Conservation (phyloP, 352 stramenopile genomes). For the Thalassiosira hispida region DNA sequence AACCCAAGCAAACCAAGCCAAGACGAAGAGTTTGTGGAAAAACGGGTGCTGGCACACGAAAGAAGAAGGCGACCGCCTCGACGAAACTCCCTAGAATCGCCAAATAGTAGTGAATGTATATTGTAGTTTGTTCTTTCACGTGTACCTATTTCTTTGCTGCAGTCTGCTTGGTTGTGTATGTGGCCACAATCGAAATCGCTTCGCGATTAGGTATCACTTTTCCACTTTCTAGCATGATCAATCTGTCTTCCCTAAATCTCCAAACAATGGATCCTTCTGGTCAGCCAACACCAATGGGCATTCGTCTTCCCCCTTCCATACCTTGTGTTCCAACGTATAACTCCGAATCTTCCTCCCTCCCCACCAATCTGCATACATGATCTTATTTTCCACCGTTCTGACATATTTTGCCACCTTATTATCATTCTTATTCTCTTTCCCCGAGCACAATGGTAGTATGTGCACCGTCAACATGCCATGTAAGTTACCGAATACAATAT, state of each 20-base stretch:
- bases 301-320: conserved; percentile 62
- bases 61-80: conserved; percentile 11
- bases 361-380: conserved; percentile 79
- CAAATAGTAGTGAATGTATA: background rate
- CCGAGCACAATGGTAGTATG: conserved; percentile 85
- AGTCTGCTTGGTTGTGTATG: no score
- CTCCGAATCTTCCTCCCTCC: conserved; percentile 51
- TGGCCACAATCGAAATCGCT: background rate
- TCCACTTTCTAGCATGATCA: background rate
- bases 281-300: conserved; percentile 52
- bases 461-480: conserved; percentile 96
- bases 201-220: conserved; percentile 1
- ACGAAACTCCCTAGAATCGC: conserved; percentile 43
- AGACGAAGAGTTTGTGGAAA: conserved; percentile 9
- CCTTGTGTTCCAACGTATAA: conserved; percentile 55
- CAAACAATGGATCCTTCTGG: background rate
- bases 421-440: conserved; percentile 74
- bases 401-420: conserved; percentile 72
- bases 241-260: conserved; percentile 3
- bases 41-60: background rate
- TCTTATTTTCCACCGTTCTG: conserved; percentile 75
- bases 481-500: conserved; percentile 97
- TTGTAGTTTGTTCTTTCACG: background rate
- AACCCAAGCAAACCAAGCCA: background rate
- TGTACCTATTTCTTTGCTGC: no score